A percentile compares a stretch with the other conserved stretches of the same genome.
phyloP scores from a whole-genome alignment of 352 stramenopile species.

The Pythium grandisporangium region DNA sequence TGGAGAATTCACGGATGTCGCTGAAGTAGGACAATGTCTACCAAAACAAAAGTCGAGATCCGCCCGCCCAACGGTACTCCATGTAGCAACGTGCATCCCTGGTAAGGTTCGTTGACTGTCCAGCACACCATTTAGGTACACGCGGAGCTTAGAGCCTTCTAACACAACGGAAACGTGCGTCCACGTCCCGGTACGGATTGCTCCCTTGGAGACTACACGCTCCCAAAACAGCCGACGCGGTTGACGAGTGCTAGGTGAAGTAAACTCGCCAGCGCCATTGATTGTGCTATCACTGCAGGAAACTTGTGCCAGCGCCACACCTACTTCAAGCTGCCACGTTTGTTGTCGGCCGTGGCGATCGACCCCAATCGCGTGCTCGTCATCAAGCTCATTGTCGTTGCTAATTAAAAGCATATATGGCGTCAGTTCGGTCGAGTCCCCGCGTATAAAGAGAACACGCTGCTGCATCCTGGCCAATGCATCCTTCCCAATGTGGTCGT shows the following conservation, averaged over 20 bases:
- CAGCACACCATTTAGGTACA: constrained; percentile 88
- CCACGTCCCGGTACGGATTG: constrained; percentile 62
- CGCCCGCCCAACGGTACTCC: constrained; percentile 18
- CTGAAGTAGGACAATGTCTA: constrained; percentile 5
- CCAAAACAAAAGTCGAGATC: constrained; percentile 54
- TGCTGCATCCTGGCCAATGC: too few species aligned
- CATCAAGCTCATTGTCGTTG: constrained; percentile 22
- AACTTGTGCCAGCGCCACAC: constrained; percentile 25
- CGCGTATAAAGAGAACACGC: constrained; percentile 76
- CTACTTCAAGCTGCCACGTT: constrained; percentile 54
- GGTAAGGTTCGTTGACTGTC: constrained; percentile 78
- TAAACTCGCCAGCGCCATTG: too few species aligned
- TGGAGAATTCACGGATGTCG: too few species aligned
- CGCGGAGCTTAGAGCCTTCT: constrained; percentile 76
- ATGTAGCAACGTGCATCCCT: too few species aligned
- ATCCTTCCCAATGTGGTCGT: constrained; percentile 43
- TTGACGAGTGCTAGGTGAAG: too few species aligned
- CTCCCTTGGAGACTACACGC: constrained; percentile 65
- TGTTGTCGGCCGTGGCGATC: too few species aligned
- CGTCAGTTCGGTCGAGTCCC: constrained; percentile 41
- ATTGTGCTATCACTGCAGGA: neutral
- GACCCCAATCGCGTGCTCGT: too few species aligned
- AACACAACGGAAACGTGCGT: constrained; percentile 79
- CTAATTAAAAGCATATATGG: constrained; percentile 53
- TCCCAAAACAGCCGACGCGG: constrained; percentile 24